Evolutionary conservation across 2,329 filamentous ascomycete genomes (phyloP).

Genomic region (Ophiocordyceps camponoti-rufipedis): DNA sequence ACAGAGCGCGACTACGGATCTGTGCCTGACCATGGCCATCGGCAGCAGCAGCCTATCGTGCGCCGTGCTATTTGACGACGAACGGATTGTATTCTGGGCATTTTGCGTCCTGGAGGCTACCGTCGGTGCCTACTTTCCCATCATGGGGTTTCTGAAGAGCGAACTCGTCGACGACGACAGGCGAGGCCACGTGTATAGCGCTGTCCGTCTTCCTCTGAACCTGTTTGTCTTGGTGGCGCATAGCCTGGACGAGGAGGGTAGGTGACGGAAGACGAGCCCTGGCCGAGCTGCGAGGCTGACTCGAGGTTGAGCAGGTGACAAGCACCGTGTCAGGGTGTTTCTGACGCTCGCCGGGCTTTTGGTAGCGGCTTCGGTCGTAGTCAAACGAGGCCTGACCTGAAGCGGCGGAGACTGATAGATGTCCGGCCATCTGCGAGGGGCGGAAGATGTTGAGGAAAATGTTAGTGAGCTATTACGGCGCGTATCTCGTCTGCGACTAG

Average conservation of each 20-base stretch:
- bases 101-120: conserved; percentile 39
- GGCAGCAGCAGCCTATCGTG: conserved; percentile 19
- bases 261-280: neutral
- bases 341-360: conserved; percentile 3
- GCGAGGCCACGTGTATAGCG: conserved; percentile 34
- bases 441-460: neutral
- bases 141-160: conserved; percentile 35
- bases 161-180: conserved; percentile 32
- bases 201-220: conserved; percentile 38
- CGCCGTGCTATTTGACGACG: conserved; percentile 21
- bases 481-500: neutral
- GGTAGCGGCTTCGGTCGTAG: neutral
- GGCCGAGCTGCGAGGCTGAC: neutral
- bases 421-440: neutral
- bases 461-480: neutral
- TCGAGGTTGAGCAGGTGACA: conserved; percentile 7
- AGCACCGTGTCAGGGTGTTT: conserved; percentile 12
- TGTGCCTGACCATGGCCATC: conserved; percentile 15
- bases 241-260: conserved; percentile 24
- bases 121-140: conserved; percentile 39
- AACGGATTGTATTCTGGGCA: conserved; percentile 30
- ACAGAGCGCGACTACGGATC: conserved; percentile 11
- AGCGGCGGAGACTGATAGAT: neutral
- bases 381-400: neutral
- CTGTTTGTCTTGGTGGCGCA: conserved; percentile 31